phyloP scores from a whole-genome alignment of 2,329 filamentous ascomycete genomes.

The Pezicula neosporulosa region DNA sequence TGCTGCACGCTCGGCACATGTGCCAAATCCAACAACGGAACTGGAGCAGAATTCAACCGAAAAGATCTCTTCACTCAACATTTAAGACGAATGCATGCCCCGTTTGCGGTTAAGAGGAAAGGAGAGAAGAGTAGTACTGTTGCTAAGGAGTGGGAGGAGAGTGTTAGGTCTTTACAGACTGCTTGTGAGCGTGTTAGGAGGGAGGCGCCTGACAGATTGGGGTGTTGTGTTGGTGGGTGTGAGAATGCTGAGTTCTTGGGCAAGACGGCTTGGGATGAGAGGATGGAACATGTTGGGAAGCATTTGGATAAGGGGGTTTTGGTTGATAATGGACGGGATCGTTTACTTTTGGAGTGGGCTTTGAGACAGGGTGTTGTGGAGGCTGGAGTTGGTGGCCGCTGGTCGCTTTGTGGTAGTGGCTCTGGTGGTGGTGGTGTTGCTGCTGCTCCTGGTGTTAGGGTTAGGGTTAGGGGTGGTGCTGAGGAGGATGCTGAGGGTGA shows the following conservation, averaged over 20 bases:
- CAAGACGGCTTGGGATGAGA: constrained; percentile 70
- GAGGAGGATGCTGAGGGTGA: constrained; percentile 21
- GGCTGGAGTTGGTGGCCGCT: constrained; percentile 4
- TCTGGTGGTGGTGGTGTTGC: background rate
- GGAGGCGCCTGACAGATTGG: constrained; percentile 54
- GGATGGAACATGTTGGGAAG: constrained; percentile 83
- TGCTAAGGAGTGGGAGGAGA: constrained; percentile 43
- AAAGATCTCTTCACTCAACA: constrained; percentile 93
- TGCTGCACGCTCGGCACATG: constrained; percentile 51
- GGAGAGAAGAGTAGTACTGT: constrained; percentile 32
- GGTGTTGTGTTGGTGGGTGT: constrained; percentile 63
- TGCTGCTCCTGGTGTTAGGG: background rate
- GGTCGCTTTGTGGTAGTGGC: background rate
- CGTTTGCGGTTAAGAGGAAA: constrained; percentile 37
- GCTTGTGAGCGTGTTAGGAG: constrained; percentile 61
- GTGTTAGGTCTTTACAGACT: constrained; percentile 52
- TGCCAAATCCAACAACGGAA: constrained; percentile 17
- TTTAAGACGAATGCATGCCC: constrained; percentile 78
- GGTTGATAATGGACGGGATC: constrained; percentile 14
- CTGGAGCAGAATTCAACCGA: constrained; percentile 64
- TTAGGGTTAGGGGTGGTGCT: background rate
- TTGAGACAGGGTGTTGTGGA: constrained; percentile 14
- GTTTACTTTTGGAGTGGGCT: constrained; percentile 18
- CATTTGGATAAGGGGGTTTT: constrained; percentile 63
- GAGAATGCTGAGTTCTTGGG: constrained; percentile 43